phyloP scores from a whole-genome alignment of 2,329 filamentous ascomycete species.

The Didymella segeticola region DNA sequence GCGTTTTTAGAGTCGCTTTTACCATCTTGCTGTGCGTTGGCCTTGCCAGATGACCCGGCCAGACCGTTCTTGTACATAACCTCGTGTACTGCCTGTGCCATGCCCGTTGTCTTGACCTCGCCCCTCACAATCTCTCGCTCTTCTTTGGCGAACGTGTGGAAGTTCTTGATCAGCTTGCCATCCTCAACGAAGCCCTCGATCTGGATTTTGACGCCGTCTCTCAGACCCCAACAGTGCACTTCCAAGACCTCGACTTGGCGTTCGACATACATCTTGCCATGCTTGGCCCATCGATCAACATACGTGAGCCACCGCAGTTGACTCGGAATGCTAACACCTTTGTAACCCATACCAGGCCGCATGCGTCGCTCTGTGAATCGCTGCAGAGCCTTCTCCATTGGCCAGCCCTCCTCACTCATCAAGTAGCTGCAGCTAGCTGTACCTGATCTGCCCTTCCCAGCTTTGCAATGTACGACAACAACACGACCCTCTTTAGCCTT shows the following conservation, averaged over 20 bases:
- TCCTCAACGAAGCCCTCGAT: conserved; percentile 89
- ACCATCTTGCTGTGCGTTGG: conserved; percentile 13
- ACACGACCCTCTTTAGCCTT: conserved; percentile 64
- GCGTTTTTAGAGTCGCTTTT: conserved; percentile 29
- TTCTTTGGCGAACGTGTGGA: conserved; percentile 77
- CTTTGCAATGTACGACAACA: conserved; percentile 94
- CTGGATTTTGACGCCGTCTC: conserved; percentile 85
- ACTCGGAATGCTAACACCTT: conserved; percentile 90
- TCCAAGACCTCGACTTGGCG: conserved; percentile 84
- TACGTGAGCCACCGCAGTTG: conserved; percentile 89
- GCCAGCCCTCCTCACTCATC: conserved; percentile 83
- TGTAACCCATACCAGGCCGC: conserved; percentile 80
- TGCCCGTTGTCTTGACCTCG: conserved; percentile 51
- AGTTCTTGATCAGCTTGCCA: conserved; percentile 81
- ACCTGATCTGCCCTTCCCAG: conserved; percentile 91
- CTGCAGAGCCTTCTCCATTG: conserved; percentile 66
- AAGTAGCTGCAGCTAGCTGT: conserved; percentile 88
- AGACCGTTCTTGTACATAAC: conserved; percentile 51
- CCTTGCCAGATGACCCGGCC: conserved; percentile 33
- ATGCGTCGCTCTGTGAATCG: conserved; percentile 84
- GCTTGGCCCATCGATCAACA: conserved; percentile 82
- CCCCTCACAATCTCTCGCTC: conserved; percentile 75
- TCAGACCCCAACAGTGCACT: conserved; percentile 86
- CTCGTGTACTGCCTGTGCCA: conserved; percentile 55
- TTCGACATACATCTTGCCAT: conserved; percentile 81